Evolutionary conservation across 768 basidiomycete species (phyloP).

Genomic region (Mycena belliarum): DNA sequence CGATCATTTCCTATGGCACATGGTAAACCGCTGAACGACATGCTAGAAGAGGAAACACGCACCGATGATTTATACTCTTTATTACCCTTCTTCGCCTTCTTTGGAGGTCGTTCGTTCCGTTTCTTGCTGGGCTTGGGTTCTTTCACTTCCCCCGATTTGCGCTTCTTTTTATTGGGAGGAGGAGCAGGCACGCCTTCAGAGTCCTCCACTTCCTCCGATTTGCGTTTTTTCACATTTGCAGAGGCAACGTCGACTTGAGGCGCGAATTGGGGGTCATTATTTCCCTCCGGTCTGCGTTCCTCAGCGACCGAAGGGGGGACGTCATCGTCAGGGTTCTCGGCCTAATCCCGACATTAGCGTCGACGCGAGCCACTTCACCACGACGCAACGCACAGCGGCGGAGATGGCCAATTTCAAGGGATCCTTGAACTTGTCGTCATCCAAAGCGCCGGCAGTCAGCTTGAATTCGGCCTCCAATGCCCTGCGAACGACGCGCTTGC

Average conservation of each 20-base stretch:
- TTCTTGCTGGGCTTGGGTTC: slow-evolving; percentile 18
- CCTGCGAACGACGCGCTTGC: slow-evolving; percentile 51
- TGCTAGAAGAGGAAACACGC: slow-evolving; percentile 13
- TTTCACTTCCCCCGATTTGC: slow-evolving; percentile 11
- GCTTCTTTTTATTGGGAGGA: slow-evolving; percentile 1
- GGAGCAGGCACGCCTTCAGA: not conserved
- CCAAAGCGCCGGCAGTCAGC: slow-evolving; percentile 47
- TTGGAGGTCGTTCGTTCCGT: not conserved
- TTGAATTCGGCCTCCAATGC: slow-evolving; percentile 48
- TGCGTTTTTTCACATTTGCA: no score
- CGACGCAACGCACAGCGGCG: not conserved
- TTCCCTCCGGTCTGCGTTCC: no score
- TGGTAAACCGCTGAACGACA: not conserved
- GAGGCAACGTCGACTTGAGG: no score
- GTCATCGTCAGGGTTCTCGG: no score
- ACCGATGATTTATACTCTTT: slow-evolving; percentile 42
- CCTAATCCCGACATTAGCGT: not conserved
- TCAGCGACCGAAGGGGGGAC: no score
- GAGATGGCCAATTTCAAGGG: slow-evolving; percentile 42
- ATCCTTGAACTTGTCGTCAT: slow-evolving; percentile 44
- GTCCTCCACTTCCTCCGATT: no score
- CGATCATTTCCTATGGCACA: slow-evolving; percentile 30
- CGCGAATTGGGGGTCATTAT: no score
- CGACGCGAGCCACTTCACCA: not conserved
- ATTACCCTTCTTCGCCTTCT: slow-evolving; percentile 12